Evolutionary conservation across 768 basidiomycete genomes (phyloP).

Genomic region (Naganishia kalamii): DNA sequence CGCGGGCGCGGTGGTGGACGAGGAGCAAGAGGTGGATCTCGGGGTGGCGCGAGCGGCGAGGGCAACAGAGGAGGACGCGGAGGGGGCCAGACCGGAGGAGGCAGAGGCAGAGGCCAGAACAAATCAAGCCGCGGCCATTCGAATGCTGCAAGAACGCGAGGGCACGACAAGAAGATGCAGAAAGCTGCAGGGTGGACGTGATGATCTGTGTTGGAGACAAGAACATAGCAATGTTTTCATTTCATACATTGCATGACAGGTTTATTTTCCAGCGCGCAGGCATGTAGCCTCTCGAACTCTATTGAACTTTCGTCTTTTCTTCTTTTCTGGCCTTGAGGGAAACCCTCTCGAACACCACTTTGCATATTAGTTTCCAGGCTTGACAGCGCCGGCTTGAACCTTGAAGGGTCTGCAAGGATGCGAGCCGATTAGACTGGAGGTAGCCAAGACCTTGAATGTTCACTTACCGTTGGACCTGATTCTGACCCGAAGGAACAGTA

Average conservation of each 20-base stretch:
- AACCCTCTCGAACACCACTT: not conserved
- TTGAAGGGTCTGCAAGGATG: conserved; percentile 9
- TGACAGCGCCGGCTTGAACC: conserved; percentile 23
- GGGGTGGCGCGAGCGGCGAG: conserved; percentile 24
- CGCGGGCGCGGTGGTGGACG: conserved; percentile 49
- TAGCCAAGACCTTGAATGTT: not conserved
- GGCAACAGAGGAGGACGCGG: conserved; percentile 21
- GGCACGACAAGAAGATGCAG: conserved; percentile 28
- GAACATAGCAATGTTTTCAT: not conserved
- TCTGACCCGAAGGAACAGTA: conserved; percentile 7
- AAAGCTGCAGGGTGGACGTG: conserved; percentile 28
- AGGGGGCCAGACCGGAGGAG: conserved; percentile 17
- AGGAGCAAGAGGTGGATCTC: conserved; percentile 45
- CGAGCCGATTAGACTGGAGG: not conserved
- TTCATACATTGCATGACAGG: no score
- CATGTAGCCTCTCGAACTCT: no score
- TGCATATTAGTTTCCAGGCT: conserved; percentile 26
- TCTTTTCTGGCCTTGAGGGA: not conserved
- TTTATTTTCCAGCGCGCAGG: no score
- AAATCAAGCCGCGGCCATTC: conserved; percentile 4
- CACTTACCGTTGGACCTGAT: conserved; percentile 17
- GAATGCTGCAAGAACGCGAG: conserved; percentile 21
- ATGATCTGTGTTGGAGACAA: not conserved
- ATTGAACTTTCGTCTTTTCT: no score
- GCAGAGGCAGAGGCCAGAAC: conserved; percentile 17